Evolutionary conservation across 2,329 filamentous ascomycete species (phyloP).

Genomic region (Colletotrichum tamarilloi): DNA sequence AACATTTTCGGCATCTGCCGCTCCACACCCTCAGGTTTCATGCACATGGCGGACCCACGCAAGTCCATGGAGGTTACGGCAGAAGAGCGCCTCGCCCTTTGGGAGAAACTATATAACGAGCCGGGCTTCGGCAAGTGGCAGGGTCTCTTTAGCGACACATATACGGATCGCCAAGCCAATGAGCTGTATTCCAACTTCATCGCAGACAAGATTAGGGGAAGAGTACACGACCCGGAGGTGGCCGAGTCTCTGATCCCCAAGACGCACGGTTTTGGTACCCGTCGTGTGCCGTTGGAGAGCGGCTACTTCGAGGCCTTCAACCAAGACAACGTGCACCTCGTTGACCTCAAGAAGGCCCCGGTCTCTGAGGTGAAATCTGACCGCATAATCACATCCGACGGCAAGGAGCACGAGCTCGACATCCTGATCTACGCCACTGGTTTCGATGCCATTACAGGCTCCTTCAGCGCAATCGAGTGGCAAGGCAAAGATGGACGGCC

Average conservation of each 20-base stretch:
- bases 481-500: neutral
- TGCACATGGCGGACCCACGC: constrained; percentile 43
- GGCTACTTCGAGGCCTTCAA: constrained; percentile 70
- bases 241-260: constrained; percentile 68
- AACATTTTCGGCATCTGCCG: constrained; percentile 43
- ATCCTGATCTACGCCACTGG: neutral
- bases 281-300: constrained; percentile 69
- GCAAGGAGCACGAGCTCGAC: neutral
- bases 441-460: neutral
- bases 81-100: constrained; percentile 48
- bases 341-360: constrained; percentile 63
- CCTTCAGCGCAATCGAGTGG: neutral
- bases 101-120: constrained; percentile 52
- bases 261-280: constrained; percentile 37
- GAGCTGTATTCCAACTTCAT: constrained; percentile 45
- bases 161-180: constrained; percentile 50
- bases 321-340: constrained; percentile 63
- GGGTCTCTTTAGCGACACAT: constrained; percentile 44
- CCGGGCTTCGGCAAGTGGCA: constrained; percentile 44
- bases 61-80: constrained; percentile 42
- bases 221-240: constrained; percentile 61
- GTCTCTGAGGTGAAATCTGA: constrained; percentile 18
- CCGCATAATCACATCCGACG: constrained; percentile 57
- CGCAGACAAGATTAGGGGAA: constrained; percentile 52
- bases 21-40: constrained; percentile 42